Evolutionary conservation across 805 yeast species (phyloP).

Genomic region (Priceomyces fermenticarens): DNA sequence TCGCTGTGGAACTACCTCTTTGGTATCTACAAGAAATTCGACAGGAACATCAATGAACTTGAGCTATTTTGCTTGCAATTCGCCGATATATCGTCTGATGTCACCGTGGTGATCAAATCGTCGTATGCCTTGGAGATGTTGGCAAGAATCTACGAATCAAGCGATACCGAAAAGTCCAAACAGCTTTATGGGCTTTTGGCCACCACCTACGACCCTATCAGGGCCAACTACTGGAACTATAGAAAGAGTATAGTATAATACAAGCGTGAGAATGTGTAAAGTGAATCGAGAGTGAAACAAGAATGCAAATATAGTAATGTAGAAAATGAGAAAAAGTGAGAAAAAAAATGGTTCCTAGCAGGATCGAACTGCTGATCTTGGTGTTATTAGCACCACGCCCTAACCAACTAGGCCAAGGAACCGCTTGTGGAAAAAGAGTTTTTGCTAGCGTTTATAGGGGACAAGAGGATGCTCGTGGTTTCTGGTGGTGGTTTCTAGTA

Average conservation of each 20-base stretch:
- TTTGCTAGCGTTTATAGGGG: background rate
- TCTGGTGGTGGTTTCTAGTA: no score
- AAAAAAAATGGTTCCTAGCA: constrained; percentile 62
- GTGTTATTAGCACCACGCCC: constrained; percentile 54
- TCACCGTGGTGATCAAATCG: constrained; percentile 33
- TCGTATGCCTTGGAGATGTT: constrained; percentile 64
- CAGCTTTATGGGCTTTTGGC: constrained; percentile 52
- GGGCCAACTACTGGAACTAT: constrained; percentile 61
- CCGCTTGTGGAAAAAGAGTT: constrained; percentile 15
- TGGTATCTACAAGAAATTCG: constrained; percentile 46
- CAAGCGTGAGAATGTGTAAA: no score
- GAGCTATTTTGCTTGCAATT: constrained; percentile 45
- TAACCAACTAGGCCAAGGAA: constrained; percentile 55
- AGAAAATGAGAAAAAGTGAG: background rate
- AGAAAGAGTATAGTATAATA: constrained; percentile 18
- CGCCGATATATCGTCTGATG: constrained; percentile 24
- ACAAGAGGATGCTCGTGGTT: no score
- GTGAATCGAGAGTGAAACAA: no score
- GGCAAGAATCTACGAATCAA: constrained; percentile 44
- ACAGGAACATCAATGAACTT: constrained; percentile 31
- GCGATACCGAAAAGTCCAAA: constrained; percentile 30
- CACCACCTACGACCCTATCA: constrained; percentile 55
- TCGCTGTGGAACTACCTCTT: constrained; percentile 81
- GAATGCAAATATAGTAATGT: no score
- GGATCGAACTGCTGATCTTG: constrained; percentile 81